phyloP scores from a whole-genome alignment of 148 eudicot species.

The Rhododendron griersonianum region DNA sequence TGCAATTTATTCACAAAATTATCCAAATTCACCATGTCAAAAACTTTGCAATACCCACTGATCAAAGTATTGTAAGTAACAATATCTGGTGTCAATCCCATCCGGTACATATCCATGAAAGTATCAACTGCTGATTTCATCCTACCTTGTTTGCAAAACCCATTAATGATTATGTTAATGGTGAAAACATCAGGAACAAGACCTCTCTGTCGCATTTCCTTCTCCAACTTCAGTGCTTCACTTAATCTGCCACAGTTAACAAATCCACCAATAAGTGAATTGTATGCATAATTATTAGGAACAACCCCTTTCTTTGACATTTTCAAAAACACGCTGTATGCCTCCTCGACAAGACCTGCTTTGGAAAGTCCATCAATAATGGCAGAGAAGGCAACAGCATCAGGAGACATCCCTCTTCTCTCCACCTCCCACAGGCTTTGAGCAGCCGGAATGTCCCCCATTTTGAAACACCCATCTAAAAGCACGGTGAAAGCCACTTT shows the following conservation, averaged over 20 bases:
- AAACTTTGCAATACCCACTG: constrained; percentile 72
- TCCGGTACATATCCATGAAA: constrained; percentile 53
- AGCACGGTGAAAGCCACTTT: constrained; percentile 73
- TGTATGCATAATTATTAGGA: constrained; percentile 86
- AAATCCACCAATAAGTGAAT: constrained; percentile 72
- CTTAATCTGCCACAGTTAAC: constrained; percentile 46
- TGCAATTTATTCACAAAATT: constrained; percentile 49
- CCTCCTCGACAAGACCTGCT: constrained; percentile 68
- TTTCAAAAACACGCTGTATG: constrained; percentile 41
- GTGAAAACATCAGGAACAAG: constrained; percentile 69
- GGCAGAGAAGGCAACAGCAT: constrained; percentile 76
- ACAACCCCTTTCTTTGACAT: constrained; percentile 59
- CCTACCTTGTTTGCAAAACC: constrained; percentile 68
- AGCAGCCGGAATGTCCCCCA: constrained; percentile 60
- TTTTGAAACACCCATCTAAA: constrained; percentile 63
- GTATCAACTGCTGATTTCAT: constrained; percentile 69
- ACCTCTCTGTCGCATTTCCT: constrained; percentile 71
- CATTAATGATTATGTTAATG: constrained; percentile 71
- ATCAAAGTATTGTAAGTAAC: constrained; percentile 89
- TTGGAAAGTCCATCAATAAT: constrained; percentile 73
- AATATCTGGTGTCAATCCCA: constrained; percentile 65
- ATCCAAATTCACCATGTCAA: constrained; percentile 61
- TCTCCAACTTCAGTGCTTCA: constrained; percentile 68
- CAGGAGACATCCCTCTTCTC: constrained; percentile 58
- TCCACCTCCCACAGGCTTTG: constrained; percentile 70